Percentiles rank a stretch among this genome's conserved stretches.
Conservation (phyloP, 1,284 basidiomycete species). For the Apiotrichum brassicae region DNA sequence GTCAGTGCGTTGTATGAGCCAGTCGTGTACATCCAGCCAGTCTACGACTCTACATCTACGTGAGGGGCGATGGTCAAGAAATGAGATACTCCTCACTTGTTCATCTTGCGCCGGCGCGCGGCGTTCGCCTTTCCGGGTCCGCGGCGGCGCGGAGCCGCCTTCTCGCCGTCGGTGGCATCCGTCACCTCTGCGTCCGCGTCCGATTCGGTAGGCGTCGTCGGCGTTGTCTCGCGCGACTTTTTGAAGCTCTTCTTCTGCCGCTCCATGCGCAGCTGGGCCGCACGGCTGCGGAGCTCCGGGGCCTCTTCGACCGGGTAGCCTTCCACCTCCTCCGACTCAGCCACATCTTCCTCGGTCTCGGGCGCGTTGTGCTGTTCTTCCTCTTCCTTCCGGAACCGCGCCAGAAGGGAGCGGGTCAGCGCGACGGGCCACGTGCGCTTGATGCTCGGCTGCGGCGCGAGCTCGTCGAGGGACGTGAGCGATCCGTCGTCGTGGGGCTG, state of each 20-base stretch:
- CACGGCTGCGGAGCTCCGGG: constrained; percentile 4
- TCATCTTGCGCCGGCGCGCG: constrained; percentile 39
- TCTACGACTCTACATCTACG: too few relatives aligned
- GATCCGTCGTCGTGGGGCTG: constrained; percentile 43
- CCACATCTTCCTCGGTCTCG: constrained; percentile 7
- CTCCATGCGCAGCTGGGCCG: constrained; percentile 18
- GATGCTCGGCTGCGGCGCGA: constrained; percentile 31
- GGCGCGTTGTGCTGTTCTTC: constrained; percentile 15
- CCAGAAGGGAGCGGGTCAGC: constrained; percentile 16
- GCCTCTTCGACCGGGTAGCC: background rate
- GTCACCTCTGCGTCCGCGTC: background rate
- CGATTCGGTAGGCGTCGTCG: background rate
- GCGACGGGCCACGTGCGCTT: constrained; percentile 39
- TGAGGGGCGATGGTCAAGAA: too few relatives aligned
- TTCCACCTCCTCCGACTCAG: background rate
- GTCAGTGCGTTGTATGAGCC: too few relatives aligned
- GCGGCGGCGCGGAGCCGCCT: constrained; percentile 4
- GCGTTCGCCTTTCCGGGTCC: constrained; percentile 37
- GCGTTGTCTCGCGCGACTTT: background rate
- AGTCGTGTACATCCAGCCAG: too few relatives aligned
- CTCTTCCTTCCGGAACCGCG: constrained; percentile 8
- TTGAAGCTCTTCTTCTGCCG: constrained; percentile 4
- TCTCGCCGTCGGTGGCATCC: background rate
- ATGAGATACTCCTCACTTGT: too few relatives aligned
- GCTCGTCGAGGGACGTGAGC: constrained; percentile 33